Evolutionary conservation across 176 grass and related monocot species (phyloP).

Genomic region (Dendrocalamus sinicus): DNA sequence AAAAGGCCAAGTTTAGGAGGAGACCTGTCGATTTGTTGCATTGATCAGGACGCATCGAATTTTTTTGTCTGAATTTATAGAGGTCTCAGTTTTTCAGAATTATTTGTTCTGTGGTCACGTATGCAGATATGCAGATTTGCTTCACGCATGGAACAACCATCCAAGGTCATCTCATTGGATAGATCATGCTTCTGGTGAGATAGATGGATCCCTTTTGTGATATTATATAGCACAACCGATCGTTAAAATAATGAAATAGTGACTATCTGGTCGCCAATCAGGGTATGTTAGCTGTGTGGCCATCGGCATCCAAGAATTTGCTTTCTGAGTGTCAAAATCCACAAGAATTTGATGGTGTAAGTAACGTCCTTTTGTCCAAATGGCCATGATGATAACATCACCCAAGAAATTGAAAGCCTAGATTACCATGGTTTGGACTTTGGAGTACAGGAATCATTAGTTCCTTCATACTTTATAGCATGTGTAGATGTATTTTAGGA

Average conservation of each 20-base stretch:
- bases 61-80: neutral
- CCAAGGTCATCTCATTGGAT: conserved; percentile 29
- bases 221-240: neutral
- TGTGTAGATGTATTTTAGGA: neutral
- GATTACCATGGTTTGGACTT: neutral
- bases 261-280: neutral
- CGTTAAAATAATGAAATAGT: neutral
- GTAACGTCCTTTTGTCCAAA: neutral
- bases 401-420: neutral
- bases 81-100: neutral
- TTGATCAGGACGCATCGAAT: neutral
- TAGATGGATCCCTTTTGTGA: neutral
- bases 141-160: conserved; percentile 34
- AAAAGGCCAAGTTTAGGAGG: neutral
- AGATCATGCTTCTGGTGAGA: neutral
- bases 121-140: conserved; percentile 1
- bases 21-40: conserved; percentile 5
- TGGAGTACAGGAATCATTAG: neutral
- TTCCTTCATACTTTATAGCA: conserved; percentile 5
- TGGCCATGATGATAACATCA: neutral
- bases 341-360: neutral
- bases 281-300: neutral
- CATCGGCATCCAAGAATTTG: neutral
- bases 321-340: neutral
- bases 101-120: conserved; percentile 9